Evolutionary conservation across 805 yeast genomes (phyloP), one percentile per base, ranked within the genome.

Genomic region (Pichia thaimueangensis): DNA sequence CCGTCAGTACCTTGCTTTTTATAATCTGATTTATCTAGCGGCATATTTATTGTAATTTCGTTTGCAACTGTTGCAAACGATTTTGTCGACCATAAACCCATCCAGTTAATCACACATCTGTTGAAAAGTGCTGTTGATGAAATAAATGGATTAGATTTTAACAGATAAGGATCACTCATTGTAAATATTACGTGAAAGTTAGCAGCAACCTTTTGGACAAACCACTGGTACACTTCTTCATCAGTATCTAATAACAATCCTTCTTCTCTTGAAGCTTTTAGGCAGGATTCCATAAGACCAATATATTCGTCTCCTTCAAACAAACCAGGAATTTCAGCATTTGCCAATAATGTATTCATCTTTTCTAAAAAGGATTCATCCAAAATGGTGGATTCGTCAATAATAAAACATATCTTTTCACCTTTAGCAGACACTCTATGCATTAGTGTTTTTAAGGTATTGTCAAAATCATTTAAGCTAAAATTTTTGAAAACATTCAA

Each of bases 311-410:
- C 94, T 0, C 80, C 88, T 43, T 76, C 84, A 58, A 86, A 91
- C 12, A 91, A 64, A 4, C 95, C 96, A 1, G 96, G 96, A 30
- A 88, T 72, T 54, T 91, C 97, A 0, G 95, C 85, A 60, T 91
- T 91, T 0, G 97, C 96, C 30, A 91, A 69, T n/a, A 91, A 64
- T 0, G 95, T 86, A 53, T 91, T 91, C 93, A 91, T 87, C 47
- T 95, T 67, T 59, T 91, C 97, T 24, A 91, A 62, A 55, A 89
- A 91, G 0, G 93, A 69, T 0, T 94, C 70, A 27, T 86, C 89
- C 32, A 80, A 52, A 39, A 88, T 76, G 23, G 81, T 76, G 0
- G 94, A 78, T 52, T 91, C 96, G 51, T 87, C 95, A 16, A 91
- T 70, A 17, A 89, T 66, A 42, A 86, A 76, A 49, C 95, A 84